Evolutionary conservation across 306 rosid genomes (phyloP).

Genomic region (Prunus kanzakura): DNA sequence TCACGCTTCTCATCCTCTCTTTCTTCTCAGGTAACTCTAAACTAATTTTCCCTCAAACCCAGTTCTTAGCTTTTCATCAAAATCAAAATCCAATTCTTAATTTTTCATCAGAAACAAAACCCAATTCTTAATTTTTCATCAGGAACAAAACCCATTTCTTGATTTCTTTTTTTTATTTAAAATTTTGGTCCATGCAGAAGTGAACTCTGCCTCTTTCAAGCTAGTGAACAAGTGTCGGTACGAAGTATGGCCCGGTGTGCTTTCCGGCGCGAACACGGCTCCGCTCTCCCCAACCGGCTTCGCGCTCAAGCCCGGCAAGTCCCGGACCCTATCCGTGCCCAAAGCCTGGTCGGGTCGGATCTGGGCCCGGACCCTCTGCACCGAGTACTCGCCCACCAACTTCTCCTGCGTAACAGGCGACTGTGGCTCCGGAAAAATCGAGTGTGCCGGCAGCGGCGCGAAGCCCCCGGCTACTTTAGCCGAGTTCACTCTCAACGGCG

Average conservation of each 20-base stretch:
- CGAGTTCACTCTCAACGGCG: conserved; percentile 91
- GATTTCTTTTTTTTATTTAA: not conserved
- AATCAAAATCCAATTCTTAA: conserved; percentile 13
- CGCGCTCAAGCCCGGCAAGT: conserved; percentile 49
- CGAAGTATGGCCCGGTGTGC: conserved; percentile 84
- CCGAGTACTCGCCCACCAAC: conserved; percentile 43
- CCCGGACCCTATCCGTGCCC: conserved; percentile 51
- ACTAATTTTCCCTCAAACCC: not conserved
- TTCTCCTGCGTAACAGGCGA: conserved; percentile 80
- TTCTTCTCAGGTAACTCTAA: conserved; percentile 55
- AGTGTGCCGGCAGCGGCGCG: conserved; percentile 71
- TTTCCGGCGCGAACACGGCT: conserved; percentile 75
- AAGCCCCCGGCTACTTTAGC: conserved; percentile 91
- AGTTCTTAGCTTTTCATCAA: not conserved
- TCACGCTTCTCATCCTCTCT: conserved; percentile 36
- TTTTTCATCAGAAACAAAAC: not conserved
- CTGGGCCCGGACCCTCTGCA: conserved; percentile 85
- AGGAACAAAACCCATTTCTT: conserved; percentile 11
- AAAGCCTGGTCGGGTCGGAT: conserved; percentile 89
- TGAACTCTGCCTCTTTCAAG: conserved; percentile 64
- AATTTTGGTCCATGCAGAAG: conserved; percentile 40
- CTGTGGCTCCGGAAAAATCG: conserved; percentile 72
- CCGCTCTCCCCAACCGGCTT: conserved; percentile 85
- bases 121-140: not conserved
- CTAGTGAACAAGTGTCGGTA: conserved; percentile 77